phyloP scores from a whole-genome alignment of 768 basidiomycete genomes.

The Macrolepiota fuliginosa region DNA sequence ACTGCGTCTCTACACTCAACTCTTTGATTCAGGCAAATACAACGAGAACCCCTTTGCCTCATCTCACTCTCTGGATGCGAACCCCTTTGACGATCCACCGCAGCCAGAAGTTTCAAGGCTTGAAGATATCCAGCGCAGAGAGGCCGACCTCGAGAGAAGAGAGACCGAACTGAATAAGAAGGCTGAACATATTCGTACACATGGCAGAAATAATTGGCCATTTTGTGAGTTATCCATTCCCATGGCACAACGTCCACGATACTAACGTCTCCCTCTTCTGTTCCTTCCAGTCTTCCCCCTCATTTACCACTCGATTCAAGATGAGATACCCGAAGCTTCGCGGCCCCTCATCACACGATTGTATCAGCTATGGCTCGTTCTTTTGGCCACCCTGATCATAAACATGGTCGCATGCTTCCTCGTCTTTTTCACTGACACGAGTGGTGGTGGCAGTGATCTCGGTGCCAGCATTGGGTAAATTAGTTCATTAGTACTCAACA shows the following conservation, averaged over 20 bases:
- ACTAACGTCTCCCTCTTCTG: constrained; percentile 16
- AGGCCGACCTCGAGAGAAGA: constrained; percentile 77
- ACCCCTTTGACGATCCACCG: constrained; percentile 89
- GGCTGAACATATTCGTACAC: constrained; percentile 64
- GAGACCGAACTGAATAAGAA: constrained; percentile 72
- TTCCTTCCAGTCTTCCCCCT: constrained; percentile 76
- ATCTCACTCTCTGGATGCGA: constrained; percentile 79
- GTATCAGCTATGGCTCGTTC: constrained; percentile 93
- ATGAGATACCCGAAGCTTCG: constrained; percentile 84
- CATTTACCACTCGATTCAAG: constrained; percentile 89
- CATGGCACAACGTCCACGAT: constrained; percentile 12
- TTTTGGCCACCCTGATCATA: constrained; percentile 74
- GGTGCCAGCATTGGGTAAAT: constrained; percentile 81
- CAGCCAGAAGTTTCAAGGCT: constrained; percentile 37
- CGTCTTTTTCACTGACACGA: constrained; percentile 73
- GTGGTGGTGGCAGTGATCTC: constrained; percentile 75
- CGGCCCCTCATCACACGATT: constrained; percentile 79
- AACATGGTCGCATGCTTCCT: constrained; percentile 92
- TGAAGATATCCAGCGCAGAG: constrained; percentile 73
- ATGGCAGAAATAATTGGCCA: constrained; percentile 94
- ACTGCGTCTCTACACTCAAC: constrained; percentile 10
- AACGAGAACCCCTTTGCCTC: constrained; percentile 84
- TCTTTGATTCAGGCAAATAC: constrained; percentile 26
- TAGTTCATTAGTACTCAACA: constrained; percentile 14
- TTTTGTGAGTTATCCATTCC: constrained; percentile 54